Base-by-base conservation (phyloP, 306 rosid genomes). In the Gillenia trifoliata region DNA sequence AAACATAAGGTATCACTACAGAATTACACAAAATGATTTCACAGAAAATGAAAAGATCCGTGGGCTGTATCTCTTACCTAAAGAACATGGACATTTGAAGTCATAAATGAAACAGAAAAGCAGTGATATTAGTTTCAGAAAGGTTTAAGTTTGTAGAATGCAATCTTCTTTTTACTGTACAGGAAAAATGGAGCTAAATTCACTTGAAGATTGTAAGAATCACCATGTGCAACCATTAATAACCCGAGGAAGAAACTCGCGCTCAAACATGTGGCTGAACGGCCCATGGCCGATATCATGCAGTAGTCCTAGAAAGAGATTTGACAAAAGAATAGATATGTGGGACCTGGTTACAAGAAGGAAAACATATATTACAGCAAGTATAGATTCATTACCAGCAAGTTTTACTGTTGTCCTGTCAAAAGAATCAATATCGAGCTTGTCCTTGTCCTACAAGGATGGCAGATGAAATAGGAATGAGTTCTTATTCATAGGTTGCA, bases 221-320 rank as follows among this genome's bases (percentile, higher is more conserved):
- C 65, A 93, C 97, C 98, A 93, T 63, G 84, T 60, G 55, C 62
- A 81, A 76, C 75, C 86, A 57, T 66, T 79, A 59, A 72, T 74
- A 77, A 91, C 92, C 72, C 3, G 87, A 47, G 96, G 94, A 74
- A 93, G 91, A 82, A 93, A 86, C 69, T 75, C 86, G 25, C 90
- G 84, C 85, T 93, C 98, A 81, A 89, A 93, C 82, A 87, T 66
- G 88, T 93, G 98, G 83, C 98, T 93, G 85, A 89, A 91, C 73
- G 98, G 97, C 40, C 97, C 98, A 68, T 93, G 98, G 64, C 98
- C 98, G 17, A 93, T 82, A 85, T 93, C 98, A 85, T 93, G 98
- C 83, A 93, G 75, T 76, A 93, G 93, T 71, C 98, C 98, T 93
- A 80, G 60, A 82, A 67, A 77, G 62, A 66, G 45, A 61, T 68